phyloP scores from a whole-genome alignment of 2,329 filamentous ascomycete genomes.

The Xylaria sp. region DNA sequence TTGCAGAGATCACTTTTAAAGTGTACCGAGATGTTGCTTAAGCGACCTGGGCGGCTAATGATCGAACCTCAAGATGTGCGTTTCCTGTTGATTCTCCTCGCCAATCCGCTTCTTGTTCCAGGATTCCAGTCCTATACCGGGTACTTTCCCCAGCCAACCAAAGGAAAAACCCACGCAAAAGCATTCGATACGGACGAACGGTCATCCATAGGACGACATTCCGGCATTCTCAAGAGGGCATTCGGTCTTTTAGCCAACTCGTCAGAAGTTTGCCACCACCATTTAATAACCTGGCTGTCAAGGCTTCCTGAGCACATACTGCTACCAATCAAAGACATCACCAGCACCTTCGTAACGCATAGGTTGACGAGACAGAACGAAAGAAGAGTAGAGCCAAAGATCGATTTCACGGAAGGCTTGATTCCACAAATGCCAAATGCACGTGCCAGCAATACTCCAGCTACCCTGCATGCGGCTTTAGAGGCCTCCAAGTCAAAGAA shows the following conservation, averaged over 20 bases:
- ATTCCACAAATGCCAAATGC: conserved; percentile 77
- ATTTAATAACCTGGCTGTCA: conserved; percentile 82
- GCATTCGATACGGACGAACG: conserved; percentile 38
- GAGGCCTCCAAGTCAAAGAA: conserved; percentile 65
- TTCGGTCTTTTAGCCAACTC: conserved; percentile 83
- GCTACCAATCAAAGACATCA: conserved; percentile 77
- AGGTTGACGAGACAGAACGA: conserved; percentile 77
- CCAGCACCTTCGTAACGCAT: conserved; percentile 83
- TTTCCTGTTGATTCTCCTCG: conserved; percentile 81
- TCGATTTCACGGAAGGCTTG: conserved; percentile 73
- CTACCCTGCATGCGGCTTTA: conserved; percentile 82
- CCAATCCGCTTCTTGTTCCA: conserved; percentile 78
- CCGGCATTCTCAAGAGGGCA: conserved; percentile 85
- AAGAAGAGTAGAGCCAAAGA: conserved; percentile 68
- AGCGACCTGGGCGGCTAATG: conserved; percentile 78
- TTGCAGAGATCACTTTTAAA: conserved; percentile 78
- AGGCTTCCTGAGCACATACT: conserved; percentile 75
- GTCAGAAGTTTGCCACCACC: conserved; percentile 78
- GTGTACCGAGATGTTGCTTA: conserved; percentile 80
- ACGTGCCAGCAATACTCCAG: conserved; percentile 69
- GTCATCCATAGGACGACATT: conserved; percentile 70
- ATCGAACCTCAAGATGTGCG: conserved; percentile 76
- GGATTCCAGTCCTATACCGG: conserved; percentile 56
- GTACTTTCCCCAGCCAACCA: conserved; percentile 51
- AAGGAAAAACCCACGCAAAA: conserved; percentile 34